Evolutionary conservation across 441 rosid species (phyloP), one percentile per base, ranked within the genome.

Genomic region (Corymbia citriodora): DNA sequence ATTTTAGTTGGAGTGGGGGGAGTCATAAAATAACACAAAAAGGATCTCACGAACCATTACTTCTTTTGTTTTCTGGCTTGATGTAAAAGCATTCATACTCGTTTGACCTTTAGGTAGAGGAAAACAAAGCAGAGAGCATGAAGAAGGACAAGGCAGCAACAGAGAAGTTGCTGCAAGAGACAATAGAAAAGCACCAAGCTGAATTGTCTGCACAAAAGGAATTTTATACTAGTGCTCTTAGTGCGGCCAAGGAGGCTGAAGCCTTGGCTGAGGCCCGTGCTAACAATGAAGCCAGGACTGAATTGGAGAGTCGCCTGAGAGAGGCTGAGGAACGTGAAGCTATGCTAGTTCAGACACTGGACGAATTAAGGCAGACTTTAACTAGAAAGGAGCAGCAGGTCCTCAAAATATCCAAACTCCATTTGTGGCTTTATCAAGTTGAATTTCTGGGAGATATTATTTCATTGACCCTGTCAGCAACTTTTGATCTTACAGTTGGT

Each of bases 321-420:
- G 99, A 95, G 96, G 98, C 98, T 11, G 97, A 93, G 94, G 99
- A 96, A 92, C 98, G 99, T 87, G 99, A 97, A 95, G 92, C 96
- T 90, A 95, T 97, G 99, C 95, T 97, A 86, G 99, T 97, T 92
- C 99, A 98, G 95, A 95, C 97, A 59, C 96, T 97, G 89, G 99
- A 97, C 92, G 99, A 97, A 93, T 91, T 97, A 92, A 95, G 99
- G 95, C 98, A 97, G 93, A 97, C 99, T 88, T 92, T 98, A 93
- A 96, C 96, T 93, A 95, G 96, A 94, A 97, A 93, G 92, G 99
- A 98, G 92, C 99, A 98, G 93, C 99, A 97, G 99, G 99, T 98
- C 91, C 92, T 88, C 91, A 29, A 88, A 89, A 68, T 89, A 53
- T 91, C 55, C 82, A 90, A 88, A 79, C 86, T 33, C 36, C 82